These are phyloP conservation scores for Closterium sp. DNA, from an alignment of 139 green algal species.

Conservation along the genomic window DNA sequence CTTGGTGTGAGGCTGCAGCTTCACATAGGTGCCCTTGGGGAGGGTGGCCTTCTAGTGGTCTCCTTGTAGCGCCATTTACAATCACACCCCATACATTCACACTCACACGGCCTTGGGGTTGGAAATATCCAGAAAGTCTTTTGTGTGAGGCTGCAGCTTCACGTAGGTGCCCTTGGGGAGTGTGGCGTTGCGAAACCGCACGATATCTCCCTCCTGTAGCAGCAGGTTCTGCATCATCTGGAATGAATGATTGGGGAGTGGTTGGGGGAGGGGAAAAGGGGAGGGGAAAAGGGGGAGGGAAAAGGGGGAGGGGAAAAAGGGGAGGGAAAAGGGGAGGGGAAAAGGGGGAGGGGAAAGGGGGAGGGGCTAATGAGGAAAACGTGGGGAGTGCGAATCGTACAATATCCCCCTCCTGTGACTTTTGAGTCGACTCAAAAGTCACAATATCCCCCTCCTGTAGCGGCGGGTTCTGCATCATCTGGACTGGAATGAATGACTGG, in stretches of 20 bases:
- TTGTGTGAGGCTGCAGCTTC: slow-evolving; percentile 94
- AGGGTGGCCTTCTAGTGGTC: too few species aligned
- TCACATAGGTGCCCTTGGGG: slow-evolving; percentile 86
- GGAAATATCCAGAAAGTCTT: slow-evolving; percentile 95
- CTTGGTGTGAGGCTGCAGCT: slow-evolving; percentile 92
- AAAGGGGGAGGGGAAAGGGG: too few species aligned
- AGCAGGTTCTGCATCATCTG: slow-evolving; percentile 97
- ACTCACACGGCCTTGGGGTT: slow-evolving; percentile 91
- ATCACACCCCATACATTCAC: too few species aligned
- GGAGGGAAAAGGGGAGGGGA: too few species aligned
- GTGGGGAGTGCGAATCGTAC: too few species aligned
- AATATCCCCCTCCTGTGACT: slow-evolving; percentile 61
- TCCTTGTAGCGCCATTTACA: too few species aligned
- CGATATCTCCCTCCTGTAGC: slow-evolving; percentile 83
- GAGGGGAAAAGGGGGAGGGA: too few species aligned
- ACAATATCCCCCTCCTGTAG: slow-evolving; percentile 85
- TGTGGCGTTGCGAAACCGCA: slow-evolving; percentile 76
- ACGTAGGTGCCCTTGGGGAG: slow-evolving; percentile 93
- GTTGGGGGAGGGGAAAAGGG: too few species aligned
- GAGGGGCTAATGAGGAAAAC: slow-evolving; percentile 38
- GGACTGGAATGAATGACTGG: not conserved
- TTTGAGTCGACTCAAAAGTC: too few species aligned
- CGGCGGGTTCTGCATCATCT: slow-evolving; percentile 96
- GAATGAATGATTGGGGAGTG: too few species aligned
- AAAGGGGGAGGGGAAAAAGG: too few species aligned